Percentiles rank a stretch among this genome's conserved stretches.
phyloP scores from a whole-genome alignment of 345 rosid genomes.

The Hibiscus tridactylites region DNA sequence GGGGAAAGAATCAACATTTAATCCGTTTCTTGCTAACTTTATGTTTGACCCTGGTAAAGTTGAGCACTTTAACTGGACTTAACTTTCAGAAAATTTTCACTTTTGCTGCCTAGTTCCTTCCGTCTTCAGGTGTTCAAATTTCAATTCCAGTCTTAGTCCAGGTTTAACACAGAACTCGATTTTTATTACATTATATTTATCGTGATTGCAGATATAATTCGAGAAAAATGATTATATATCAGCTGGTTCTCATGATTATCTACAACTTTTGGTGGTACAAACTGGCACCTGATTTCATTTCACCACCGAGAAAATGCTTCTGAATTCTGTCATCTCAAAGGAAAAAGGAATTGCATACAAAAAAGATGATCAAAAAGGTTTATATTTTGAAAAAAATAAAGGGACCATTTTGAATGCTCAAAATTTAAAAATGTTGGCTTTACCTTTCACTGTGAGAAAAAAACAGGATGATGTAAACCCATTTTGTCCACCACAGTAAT shows the following conservation, averaged over 20 bases:
- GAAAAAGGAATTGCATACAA: background rate
- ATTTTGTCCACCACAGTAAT: conserved; percentile 4
- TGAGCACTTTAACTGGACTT: conserved; percentile 9
- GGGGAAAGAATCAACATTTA: background rate
- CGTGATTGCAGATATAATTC: too few relatives aligned
- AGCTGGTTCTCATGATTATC: background rate
- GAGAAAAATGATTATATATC: background rate
- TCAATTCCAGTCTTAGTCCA: too few relatives aligned
- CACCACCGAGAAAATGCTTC: background rate
- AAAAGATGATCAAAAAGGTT: background rate
- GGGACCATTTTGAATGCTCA: background rate
- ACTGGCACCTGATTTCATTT: background rate
- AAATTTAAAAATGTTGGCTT: background rate
- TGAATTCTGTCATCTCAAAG: background rate
- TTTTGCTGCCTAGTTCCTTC: background rate
- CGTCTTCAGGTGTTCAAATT: background rate
- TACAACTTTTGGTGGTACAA: background rate
- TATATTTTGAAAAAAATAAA: background rate
- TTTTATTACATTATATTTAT: too few relatives aligned
- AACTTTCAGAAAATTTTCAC: background rate
- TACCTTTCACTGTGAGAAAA: background rate
- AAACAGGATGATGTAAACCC: conserved; percentile 3
- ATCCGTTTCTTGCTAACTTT: conserved; percentile 11
- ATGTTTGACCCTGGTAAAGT: conserved; percentile 17
- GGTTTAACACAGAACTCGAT: too few relatives aligned